A percentile compares a stretch with the other conserved stretches of the same genome.
These are phyloP conservation scores for Dicorynia guianensis DNA, from an alignment of 306 rosid species.

Conservation along the genomic window DNA sequence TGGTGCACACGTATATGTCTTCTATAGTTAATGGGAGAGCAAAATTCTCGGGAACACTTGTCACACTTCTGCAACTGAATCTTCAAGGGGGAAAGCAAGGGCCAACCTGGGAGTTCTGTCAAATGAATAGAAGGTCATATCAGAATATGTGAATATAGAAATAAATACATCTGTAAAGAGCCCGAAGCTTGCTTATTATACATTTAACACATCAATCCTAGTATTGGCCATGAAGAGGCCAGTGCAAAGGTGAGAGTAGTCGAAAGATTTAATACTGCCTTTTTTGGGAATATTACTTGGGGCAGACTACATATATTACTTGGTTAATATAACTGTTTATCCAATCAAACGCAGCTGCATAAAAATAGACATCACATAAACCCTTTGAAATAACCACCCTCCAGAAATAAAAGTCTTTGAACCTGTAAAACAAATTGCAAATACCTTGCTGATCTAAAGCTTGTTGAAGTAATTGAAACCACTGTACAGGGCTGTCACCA, in stretches of 20 bases:
- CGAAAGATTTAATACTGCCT: neutral
- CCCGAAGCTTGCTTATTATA: constrained; percentile 30
- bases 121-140: constrained; percentile 34
- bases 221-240: constrained; percentile 24
- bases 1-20: constrained; percentile 85
- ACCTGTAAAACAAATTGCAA: constrained; percentile 6
- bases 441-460: constrained; percentile 95
- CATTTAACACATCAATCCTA: constrained; percentile 19
- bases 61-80: constrained; percentile 88
- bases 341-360: constrained; percentile 24
- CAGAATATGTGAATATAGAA: constrained; percentile 37
- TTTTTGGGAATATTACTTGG: neutral
- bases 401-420: neutral
- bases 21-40: constrained; percentile 86
- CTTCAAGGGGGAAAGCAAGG: constrained; percentile 80
- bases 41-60: constrained; percentile 86
- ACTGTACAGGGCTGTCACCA: constrained; percentile 76
- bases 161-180: constrained; percentile 24
- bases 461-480: constrained; percentile 84
- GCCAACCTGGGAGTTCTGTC: constrained; percentile 88
- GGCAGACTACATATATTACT: constrained; percentile 23
- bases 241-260: constrained; percentile 24
- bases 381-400: constrained; percentile 3
- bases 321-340: constrained; percentile 23
- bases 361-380: constrained; percentile 20